These are phyloP conservation scores for Alternaria tenuissima DNA, from an alignment of 2,329 filamentous ascomycete species.

Conservation along the genomic window DNA sequence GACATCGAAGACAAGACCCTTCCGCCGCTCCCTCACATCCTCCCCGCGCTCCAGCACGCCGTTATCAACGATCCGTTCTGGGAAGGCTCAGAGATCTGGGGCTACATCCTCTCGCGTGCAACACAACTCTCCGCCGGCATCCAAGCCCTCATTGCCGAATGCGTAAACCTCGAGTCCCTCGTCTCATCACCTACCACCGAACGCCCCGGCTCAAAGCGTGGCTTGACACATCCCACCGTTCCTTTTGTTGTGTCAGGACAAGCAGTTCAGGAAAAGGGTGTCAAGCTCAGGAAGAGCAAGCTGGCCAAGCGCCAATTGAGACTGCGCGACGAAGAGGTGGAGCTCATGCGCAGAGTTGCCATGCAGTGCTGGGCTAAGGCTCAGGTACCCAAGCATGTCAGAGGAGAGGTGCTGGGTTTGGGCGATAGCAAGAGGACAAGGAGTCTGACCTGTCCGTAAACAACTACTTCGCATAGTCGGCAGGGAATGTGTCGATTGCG, in stretches of 20 bases:
- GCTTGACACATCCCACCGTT: slow-evolving; percentile 28
- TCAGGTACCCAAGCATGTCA: slow-evolving; percentile 35
- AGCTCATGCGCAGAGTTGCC: slow-evolving; percentile 53
- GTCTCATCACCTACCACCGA: slow-evolving; percentile 41
- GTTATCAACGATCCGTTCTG: slow-evolving; percentile 55
- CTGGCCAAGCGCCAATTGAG: slow-evolving; percentile 57
- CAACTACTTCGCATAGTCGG: neutral
- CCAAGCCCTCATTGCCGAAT: slow-evolving; percentile 57
- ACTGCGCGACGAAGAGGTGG: slow-evolving; percentile 54
- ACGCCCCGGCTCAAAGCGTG: slow-evolving; percentile 28
- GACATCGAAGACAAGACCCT: slow-evolving; percentile 22
- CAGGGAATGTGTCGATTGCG: neutral
- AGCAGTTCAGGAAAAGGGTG: slow-evolving; percentile 33
- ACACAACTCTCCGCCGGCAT: slow-evolving; percentile 54
- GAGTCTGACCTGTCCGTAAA: slow-evolving; percentile 45
- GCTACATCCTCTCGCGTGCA: slow-evolving; percentile 56
- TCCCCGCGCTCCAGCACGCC: slow-evolving; percentile 54
- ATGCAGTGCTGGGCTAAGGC: slow-evolving; percentile 54
- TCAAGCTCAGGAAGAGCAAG: slow-evolving; percentile 49
- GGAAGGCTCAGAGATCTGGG: slow-evolving; percentile 50
- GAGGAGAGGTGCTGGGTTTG: slow-evolving; percentile 31
- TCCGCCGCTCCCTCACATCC: slow-evolving; percentile 49
- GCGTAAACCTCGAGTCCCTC: slow-evolving; percentile 53
- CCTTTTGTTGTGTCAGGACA: slow-evolving; percentile 15
- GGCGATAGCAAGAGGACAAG: slow-evolving; percentile 31